Conservation (phyloP, 2,329 filamentous ascomycete species). For the Nemania bipapillata region DNA sequence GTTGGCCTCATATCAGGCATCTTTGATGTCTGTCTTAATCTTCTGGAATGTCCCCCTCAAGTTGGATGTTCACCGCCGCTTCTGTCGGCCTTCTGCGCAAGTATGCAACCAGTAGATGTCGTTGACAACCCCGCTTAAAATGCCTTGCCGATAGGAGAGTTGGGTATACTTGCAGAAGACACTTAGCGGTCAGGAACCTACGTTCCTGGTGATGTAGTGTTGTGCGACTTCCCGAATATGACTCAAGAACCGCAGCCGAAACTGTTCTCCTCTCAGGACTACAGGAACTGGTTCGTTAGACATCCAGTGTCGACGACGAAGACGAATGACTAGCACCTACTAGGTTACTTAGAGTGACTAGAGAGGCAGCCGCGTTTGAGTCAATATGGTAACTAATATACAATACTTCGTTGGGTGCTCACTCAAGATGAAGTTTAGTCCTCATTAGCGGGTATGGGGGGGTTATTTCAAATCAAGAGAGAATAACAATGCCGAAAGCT, state of each 20-base stretch:
- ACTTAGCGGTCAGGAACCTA: conserved; percentile 49
- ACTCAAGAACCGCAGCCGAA: conserved; percentile 47
- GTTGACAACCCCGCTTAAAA: conserved; percentile 45
- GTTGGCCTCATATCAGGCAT: conserved; percentile 35
- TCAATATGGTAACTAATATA: conserved; percentile 10
- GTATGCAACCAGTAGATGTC: conserved; percentile 39
- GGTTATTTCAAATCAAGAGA: conserved; percentile 7
- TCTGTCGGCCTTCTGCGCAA: conserved; percentile 42
- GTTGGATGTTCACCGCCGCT: conserved; percentile 46
- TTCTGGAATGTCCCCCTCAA: conserved; percentile 29
- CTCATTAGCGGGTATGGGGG: background rate
- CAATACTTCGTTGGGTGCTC: conserved; percentile 15
- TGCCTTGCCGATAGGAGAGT: conserved; percentile 39
- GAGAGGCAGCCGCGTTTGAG: conserved; percentile 24
- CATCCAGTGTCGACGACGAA: conserved; percentile 15
- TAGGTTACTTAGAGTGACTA: conserved; percentile 1
- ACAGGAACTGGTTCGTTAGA: conserved; percentile 37
- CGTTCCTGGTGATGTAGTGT: conserved; percentile 50
- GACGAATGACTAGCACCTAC: conserved; percentile 12
- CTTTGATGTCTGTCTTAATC: conserved; percentile 40
- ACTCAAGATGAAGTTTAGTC: conserved; percentile 8
- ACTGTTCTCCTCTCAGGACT: conserved; percentile 34
- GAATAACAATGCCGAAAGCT: conserved; percentile 19
- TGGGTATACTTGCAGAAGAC: conserved; percentile 50
- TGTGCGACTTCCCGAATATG: conserved; percentile 51